Evolutionary conservation across 768 basidiomycete species (phyloP), one percentile per base, ranked within the genome.

Genomic region (Tricholoma bakamatsutake): DNA sequence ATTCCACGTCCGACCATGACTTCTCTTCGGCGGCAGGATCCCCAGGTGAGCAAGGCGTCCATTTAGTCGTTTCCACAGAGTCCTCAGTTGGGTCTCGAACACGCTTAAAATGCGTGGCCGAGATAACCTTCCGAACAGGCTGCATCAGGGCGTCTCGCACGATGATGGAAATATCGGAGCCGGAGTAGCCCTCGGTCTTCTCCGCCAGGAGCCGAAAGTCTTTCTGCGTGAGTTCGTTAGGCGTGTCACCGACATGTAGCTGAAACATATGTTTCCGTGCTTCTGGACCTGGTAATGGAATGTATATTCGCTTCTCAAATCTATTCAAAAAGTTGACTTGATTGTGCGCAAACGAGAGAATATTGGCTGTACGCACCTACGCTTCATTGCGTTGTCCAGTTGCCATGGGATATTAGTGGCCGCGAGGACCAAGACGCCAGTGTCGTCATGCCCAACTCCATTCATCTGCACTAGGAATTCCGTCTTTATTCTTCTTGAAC

Each of bases 391-490:
- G 59, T 91, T 89, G 67, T 98, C 96, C 46, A 98, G 80, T 67
- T 94, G 91, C 96, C 96, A 98, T 2, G 97, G 97, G 52, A 98
- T 97, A 62, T 99, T 99, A 4, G 97, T 99, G 8, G 97, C 97
- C 30, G 95, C 97, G 18, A 99, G 80, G 8, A 98, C 94, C 17
- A 99, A 80, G 0, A 99, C 92, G 8, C 97, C 97, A 0, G 90
- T 90, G 69, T 97, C 95, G 57, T 99, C 97, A 65, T 98, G 93
- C 0, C 97, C 97, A 1, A 98, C 96, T 39, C 97, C 97, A 59
- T 98, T 93, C 93, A 98, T 98, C 68, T 98, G 93, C n/a, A 94
- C 91, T 49, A 94, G 75, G 61, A 94, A 96, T 71, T 98, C 96
- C 0, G 96, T 98, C 80, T 98, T 98, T 69, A 98, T 98, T 34